These are phyloP conservation scores for Fusarium stilboides DNA, from an alignment of 2,329 filamentous ascomycete species.

Conservation along the genomic window DNA sequence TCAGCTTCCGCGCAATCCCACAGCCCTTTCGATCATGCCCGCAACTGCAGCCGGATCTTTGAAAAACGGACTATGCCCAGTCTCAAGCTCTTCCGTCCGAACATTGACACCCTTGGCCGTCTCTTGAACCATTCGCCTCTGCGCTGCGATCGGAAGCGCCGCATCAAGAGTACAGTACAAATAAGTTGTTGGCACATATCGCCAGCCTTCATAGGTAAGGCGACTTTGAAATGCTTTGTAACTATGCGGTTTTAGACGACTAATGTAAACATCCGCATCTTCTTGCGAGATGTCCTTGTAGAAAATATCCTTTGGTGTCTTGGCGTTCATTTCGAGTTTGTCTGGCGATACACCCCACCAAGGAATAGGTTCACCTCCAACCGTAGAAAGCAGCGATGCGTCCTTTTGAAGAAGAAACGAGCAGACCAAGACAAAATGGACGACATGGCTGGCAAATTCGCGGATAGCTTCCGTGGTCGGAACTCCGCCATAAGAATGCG, in stretches of 20 bases:
- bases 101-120: not conserved
- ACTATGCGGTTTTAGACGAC: not conserved
- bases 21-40: not conserved
- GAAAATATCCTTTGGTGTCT: not conserved
- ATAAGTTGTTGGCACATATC: not conserved
- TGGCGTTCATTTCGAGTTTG: not conserved
- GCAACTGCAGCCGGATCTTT: not conserved
- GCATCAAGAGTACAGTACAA: not conserved
- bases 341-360: not conserved
- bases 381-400: not conserved
- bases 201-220: not conserved
- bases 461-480: not conserved
- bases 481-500: not conserved
- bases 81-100: not conserved
- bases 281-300: not conserved
- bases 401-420: not conserved
- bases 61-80: not conserved
- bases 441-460: not conserved
- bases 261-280: not conserved
- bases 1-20: too few relatives aligned
- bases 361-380: not conserved
- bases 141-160: not conserved
- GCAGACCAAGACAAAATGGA: not conserved
- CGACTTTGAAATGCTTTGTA: not conserved
- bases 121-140: not conserved